Evolutionary conservation across 148 eudicot species (phyloP), one percentile per base, ranked within the genome.

Genomic region (Rhododendron ferrugineum): DNA sequence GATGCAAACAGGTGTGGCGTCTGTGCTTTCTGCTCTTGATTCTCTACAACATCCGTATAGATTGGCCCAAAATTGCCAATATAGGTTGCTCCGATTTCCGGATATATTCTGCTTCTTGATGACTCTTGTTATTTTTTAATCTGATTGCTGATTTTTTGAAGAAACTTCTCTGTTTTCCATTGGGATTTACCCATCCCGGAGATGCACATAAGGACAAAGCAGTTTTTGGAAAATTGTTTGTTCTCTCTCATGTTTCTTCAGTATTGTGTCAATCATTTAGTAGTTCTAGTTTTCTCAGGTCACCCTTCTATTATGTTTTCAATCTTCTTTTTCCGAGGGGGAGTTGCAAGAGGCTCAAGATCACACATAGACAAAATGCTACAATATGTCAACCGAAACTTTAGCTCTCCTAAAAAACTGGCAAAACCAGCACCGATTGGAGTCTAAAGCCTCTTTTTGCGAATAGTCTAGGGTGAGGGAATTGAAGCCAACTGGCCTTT

Each of bases 1-100:
- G 88, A 87, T 84, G 83, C 42, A 91, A 87, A 86, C 92, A 90
- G 95, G 98, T 91, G 56, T 82, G 46, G 56, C 90, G 64, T 68
- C 86, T 86, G 82, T 46, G 64, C 86, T 80, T 86, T 83, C 44
- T 34, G 30, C 26, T 76, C 47, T 40, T 20, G 9, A 22, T 42
- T 20, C 79, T 22, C 50, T 60, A 32, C 26, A 47, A 66, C 54
- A 62, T 60, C 13, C 14, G 54, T 18, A 37, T 74, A 47, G 32
- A 32, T 64, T 70, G 75, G 7, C 20, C 75, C 75, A 70, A 30
- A 30, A 32, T 14, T 14, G 37, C 40, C 75, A 70, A 70, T 13
- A 32, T 70, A 32, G 73, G 16, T 68, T 68, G 75, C 22, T 70
- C 75, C 4, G 75, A 70, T 70, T 70, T 32, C 20, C 0, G 20